These are phyloP conservation scores for Chondrus crispus DNA, from an alignment of 23 red algal species.

Conservation along the genomic window DNA sequence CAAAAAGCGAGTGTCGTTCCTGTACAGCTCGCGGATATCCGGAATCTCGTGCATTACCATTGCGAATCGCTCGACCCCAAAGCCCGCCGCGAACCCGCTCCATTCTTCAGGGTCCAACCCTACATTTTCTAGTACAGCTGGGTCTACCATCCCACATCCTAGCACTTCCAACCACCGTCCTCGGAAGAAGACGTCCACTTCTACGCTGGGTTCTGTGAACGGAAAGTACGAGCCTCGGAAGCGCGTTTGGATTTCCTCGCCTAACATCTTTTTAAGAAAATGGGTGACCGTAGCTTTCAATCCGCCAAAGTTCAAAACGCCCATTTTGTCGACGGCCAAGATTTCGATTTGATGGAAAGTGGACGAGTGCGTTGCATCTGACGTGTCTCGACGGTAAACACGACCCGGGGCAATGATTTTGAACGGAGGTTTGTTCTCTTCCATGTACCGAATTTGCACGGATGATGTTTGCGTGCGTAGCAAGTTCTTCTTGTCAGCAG, in stretches of 20 bases:
- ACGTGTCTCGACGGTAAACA: constrained; percentile 68
- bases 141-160: constrained; percentile 86
- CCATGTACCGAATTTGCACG: constrained; percentile 81
- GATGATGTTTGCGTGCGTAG: constrained; percentile 77
- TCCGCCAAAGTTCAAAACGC: constrained; percentile 43
- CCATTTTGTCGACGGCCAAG: constrained; percentile 54
- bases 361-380: constrained; percentile 70
- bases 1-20: constrained; percentile 65
- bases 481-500: constrained; percentile 28
- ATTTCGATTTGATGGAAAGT: constrained; percentile 89
- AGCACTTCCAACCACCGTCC: constrained; percentile 82
- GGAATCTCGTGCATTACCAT: constrained; percentile 80
- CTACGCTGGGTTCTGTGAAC: constrained; percentile 86
- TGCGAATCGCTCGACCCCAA: constrained; percentile 84
- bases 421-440: constrained; percentile 79
- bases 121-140: constrained; percentile 67
- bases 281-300: constrained; percentile 65
- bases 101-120: constrained; percentile 75
- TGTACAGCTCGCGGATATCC: constrained; percentile 76
- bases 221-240: constrained; percentile 78
- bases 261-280: constrained; percentile 79
- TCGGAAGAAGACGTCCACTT: constrained; percentile 81
- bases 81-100: constrained; percentile 79
- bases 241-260: constrained; percentile 66
- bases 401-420: constrained; percentile 69